These are phyloP conservation scores for Coemansia sp. DNA, from an alignment of 192 early-diverging fungal genomes.

Conservation along the genomic window DNA sequence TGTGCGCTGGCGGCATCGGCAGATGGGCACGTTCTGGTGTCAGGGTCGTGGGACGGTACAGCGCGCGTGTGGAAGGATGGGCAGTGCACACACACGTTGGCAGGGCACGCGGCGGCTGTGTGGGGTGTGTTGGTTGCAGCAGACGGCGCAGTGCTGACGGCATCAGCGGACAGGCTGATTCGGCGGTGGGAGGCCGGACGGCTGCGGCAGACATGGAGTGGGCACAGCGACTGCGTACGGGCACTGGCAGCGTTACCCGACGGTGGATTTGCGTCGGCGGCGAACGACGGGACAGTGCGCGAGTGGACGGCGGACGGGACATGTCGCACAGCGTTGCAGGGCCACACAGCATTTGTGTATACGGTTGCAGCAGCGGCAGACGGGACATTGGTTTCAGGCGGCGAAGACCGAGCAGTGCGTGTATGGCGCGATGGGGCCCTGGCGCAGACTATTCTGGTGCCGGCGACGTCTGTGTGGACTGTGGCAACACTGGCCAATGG, in stretches of 20 bases:
- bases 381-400: slow-evolving; percentile 83
- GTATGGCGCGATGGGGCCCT: slow-evolving; percentile 78
- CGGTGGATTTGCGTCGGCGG: slow-evolving; percentile 77
- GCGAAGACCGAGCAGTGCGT: slow-evolving; percentile 88
- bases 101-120: slow-evolving; percentile 80
- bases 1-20: slow-evolving; percentile 69
- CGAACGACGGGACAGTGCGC: slow-evolving; percentile 87
- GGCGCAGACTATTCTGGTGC: slow-evolving; percentile 79
- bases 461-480: slow-evolving; percentile 91
- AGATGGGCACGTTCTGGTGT: slow-evolving; percentile 70
- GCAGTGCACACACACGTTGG: slow-evolving; percentile 64
- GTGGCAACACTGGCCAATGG: slow-evolving; percentile 76
- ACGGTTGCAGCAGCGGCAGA: slow-evolving; percentile 64
- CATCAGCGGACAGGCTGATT: slow-evolving; percentile 90
- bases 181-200: slow-evolving; percentile 77
- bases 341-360: slow-evolving; percentile 95
- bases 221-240: slow-evolving; percentile 93
- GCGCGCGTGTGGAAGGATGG: slow-evolving; percentile 88
- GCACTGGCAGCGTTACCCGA: slow-evolving; percentile 63
- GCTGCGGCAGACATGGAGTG: slow-evolving; percentile 62
- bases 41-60: slow-evolving; percentile 98
- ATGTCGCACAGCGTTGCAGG: slow-evolving; percentile 71
- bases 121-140: slow-evolving; percentile 85
- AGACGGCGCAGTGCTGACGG: slow-evolving; percentile 74
- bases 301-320: slow-evolving; percentile 76